Evolutionary conservation across 495 filamentous ascomycete genomes (phyloP).

Genomic region (Podospora pseudoanserina): DNA sequence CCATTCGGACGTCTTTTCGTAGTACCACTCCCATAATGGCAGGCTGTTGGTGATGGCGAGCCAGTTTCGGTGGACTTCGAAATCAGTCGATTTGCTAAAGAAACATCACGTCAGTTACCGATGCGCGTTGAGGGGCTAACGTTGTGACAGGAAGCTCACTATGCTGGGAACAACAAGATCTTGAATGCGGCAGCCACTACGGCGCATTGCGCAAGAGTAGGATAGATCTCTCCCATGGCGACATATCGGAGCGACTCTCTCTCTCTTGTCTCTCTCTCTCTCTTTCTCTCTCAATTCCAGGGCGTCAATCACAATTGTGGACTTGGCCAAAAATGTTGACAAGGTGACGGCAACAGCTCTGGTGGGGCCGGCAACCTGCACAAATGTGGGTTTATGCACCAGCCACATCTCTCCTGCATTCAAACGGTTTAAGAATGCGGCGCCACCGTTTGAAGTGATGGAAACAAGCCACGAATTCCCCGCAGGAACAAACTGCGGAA

Average conservation of each 20-base stretch:
- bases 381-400: slow-evolving; percentile 6
- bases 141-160: slow-evolving; percentile 58
- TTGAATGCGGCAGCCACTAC: slow-evolving; percentile 87
- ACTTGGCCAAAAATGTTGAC: slow-evolving; percentile 5
- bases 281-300: neutral
- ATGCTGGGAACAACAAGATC: slow-evolving; percentile 89
- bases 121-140: neutral
- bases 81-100: slow-evolving; percentile 94
- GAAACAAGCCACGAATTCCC: slow-evolving; percentile 7
- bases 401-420: slow-evolving; percentile 8
- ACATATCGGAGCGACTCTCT: slow-evolving; percentile 21
- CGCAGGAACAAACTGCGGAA: neutral
- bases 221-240: slow-evolving; percentile 77
- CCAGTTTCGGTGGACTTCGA: slow-evolving; percentile 98
- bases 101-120: slow-evolving; percentile 11
- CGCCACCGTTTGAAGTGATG: neutral
- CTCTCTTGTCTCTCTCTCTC: neutral
- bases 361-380: neutral
- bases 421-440: too few species aligned
- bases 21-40: slow-evolving; percentile 89
- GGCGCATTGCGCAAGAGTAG: slow-evolving; percentile 81
- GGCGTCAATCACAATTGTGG: slow-evolving; percentile 2
- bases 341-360: neutral
- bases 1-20: slow-evolving; percentile 96
- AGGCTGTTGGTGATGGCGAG: slow-evolving; percentile 88